Base-by-base conservation (phyloP, 1,139 yeast genomes). In the Blastobotrys proliferans region DNA sequence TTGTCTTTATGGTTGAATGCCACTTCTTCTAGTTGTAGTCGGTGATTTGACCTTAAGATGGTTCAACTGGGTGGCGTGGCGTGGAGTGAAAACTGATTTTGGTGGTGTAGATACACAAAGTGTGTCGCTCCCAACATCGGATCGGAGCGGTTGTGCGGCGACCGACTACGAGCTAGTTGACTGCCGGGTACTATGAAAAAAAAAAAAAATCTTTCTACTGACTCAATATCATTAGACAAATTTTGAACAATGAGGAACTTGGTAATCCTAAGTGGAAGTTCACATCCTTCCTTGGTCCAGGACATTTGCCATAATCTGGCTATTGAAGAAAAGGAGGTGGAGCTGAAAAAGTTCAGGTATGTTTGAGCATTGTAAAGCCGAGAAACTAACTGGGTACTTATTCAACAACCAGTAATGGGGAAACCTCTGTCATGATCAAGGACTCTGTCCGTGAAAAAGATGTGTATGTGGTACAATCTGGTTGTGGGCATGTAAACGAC, bases 391-490 rank as follows among this genome's bases (percentile, higher is more conserved):
- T 8, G 6, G 20, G 14, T 20, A 8, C 11, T 22, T 22, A 11
- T 8, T 11, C 11, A 22, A 22, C 26, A 22, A 22, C 13, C 19
- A 51, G 64, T 51, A 90, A 90, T 61, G 97, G 97, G 43, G 97
- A 90, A 60, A 87, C 94, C n/a, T 79, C 90, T 30, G 83, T 88
- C 45, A 83, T 81, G 46, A 76, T 90, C 47, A 75, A 75, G 46
- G 94, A 85, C 57, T 82, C 94, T 10, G 97, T 90, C 29, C 75
- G 97, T 61, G 97, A 87, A 54, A 90, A 88, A 65, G 96, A 88
- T 63, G 97, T 90, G 3, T 90, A 83, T 58, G 94, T 90, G 37
- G 68, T 83, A 33, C 92, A 83, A 58, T 71, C 81, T 27, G 87
- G 92, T 3, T 83, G 94, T 58, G 96, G 96, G 10, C 80, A 83